These are phyloP conservation scores for Penicillium salamii DNA, from an alignment of 495 filamentous ascomycete species.

Conservation along the genomic window DNA sequence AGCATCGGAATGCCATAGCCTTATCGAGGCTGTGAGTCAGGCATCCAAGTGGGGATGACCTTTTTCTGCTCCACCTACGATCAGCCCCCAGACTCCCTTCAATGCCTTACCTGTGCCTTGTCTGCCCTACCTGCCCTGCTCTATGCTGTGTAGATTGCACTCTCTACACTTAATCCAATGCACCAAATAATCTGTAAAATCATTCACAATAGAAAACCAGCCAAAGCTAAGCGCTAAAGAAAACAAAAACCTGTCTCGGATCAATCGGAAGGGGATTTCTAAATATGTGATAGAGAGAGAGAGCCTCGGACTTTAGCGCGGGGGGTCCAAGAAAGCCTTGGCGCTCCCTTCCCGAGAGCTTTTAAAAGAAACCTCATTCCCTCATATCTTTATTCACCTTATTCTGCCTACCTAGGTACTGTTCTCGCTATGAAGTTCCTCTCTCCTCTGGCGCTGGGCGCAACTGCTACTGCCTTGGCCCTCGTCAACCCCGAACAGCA, in stretches of 20 bases:
- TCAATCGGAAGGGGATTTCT: not conserved
- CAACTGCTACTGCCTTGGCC: constrained; percentile 30
- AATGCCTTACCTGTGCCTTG: not conserved
- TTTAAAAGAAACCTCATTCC: constrained; percentile 1
- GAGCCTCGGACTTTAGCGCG: constrained; percentile 8
- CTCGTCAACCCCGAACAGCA: constrained; percentile 38
- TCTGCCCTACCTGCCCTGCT: too few species aligned
- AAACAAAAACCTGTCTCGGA: not conserved
- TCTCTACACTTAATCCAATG: too few species aligned
- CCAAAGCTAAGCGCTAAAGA: too few species aligned
- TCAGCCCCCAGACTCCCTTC: constrained; percentile 13
- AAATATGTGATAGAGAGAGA: constrained; percentile 5
- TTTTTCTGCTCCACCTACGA: constrained; percentile 16
- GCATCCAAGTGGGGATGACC: too few species aligned
- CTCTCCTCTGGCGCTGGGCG: constrained; percentile 29
- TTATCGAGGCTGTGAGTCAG: constrained; percentile 16
- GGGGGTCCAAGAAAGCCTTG: constrained; percentile 24
- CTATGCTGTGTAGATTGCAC: too few species aligned
- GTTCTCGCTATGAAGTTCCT: constrained; percentile 30
- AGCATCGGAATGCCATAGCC: not conserved
- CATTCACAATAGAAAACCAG: too few species aligned
- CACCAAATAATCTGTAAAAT: too few species aligned
- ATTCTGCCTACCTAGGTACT: not conserved
- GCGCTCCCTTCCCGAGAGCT: constrained; percentile 1
- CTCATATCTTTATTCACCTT: not conserved